Evolutionary conservation across 352 stramenopile species (phyloP).

Genomic region (Phytophthora crassamura): DNA sequence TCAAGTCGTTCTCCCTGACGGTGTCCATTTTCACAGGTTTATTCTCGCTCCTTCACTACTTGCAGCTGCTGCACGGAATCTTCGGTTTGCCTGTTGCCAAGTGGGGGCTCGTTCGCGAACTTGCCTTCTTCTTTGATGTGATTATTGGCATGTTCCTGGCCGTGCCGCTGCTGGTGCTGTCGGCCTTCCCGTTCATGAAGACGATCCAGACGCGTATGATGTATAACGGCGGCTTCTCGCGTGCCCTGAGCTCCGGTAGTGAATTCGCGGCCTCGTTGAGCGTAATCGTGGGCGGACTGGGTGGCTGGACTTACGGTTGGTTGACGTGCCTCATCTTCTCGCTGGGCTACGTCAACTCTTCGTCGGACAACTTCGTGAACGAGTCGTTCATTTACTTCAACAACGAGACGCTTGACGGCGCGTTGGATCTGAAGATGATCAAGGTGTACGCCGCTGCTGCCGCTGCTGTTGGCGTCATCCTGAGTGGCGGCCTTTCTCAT

Average conservation of each 20-base stretch:
- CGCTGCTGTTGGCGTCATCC: slow-evolving; percentile 54
- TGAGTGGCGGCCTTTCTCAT: slow-evolving; percentile 62
- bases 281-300: slow-evolving; percentile 72
- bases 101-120: slow-evolving; percentile 73
- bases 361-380: slow-evolving; percentile 81
- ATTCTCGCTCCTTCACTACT: slow-evolving; percentile 78
- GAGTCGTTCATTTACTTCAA: slow-evolving; percentile 87
- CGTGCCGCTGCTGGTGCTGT: slow-evolving; percentile 75
- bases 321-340: slow-evolving; percentile 84
- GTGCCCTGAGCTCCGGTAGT: slow-evolving; percentile 80
- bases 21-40: slow-evolving; percentile 78
- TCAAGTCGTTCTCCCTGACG: slow-evolving; percentile 77
- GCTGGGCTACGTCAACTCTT: slow-evolving; percentile 81
- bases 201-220: slow-evolving; percentile 92
- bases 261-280: slow-evolving; percentile 84
- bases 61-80: slow-evolving; percentile 74
- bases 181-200: slow-evolving; percentile 88
- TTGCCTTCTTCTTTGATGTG: slow-evolving; percentile 90
- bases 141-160: slow-evolving; percentile 80
- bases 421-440: slow-evolving; percentile 69
- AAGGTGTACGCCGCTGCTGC: slow-evolving; percentile 75
- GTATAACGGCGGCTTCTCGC: slow-evolving; percentile 91
- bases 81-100: slow-evolving; percentile 70
- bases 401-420: slow-evolving; percentile 49
- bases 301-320: slow-evolving; percentile 83